Percentiles rank a stretch among this genome's conserved stretches.
Conservation (phyloP, 495 filamentous ascomycete species). For the Articulospora tetracladia region DNA sequence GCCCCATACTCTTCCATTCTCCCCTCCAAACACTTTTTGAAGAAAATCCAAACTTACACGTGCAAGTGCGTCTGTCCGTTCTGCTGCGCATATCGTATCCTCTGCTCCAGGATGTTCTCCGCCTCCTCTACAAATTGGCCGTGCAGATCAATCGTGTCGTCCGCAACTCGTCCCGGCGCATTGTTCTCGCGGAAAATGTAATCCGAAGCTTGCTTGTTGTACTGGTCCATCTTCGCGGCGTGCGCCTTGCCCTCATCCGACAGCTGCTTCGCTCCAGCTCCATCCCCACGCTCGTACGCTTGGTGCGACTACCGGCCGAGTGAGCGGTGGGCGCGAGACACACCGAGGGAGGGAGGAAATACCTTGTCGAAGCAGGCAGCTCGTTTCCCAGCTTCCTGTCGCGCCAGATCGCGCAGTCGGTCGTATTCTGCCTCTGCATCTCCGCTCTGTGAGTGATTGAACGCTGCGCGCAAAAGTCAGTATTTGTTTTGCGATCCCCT, state of each 20-base stretch:
- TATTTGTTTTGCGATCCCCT: constrained; percentile 1
- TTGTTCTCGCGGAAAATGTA: constrained; percentile 96
- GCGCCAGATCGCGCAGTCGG: constrained; percentile 79
- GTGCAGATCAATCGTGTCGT: constrained; percentile 90
- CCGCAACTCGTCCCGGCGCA: constrained; percentile 58
- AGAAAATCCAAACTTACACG: constrained; percentile 43
- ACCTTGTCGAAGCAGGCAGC: constrained; percentile 70
- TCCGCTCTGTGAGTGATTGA: constrained; percentile 67
- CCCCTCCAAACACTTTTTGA: neutral
- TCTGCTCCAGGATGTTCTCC: constrained; percentile 77
- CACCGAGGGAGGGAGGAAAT: constrained; percentile 12
- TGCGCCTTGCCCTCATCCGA: constrained; percentile 84
- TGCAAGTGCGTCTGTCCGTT: constrained; percentile 75
- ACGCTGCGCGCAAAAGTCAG: constrained; percentile 48
- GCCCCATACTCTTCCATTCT: no score
- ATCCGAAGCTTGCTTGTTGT: constrained; percentile 86
- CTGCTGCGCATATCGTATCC: constrained; percentile 69
- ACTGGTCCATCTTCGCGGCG: constrained; percentile 69
- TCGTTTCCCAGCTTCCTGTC: constrained; percentile 71
- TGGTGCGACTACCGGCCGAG: constrained; percentile 55
- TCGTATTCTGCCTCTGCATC: constrained; percentile 86
- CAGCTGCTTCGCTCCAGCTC: constrained; percentile 71
- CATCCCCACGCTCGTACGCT: constrained; percentile 78
- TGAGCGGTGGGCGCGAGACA: constrained; percentile 3
- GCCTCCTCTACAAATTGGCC: constrained; percentile 93